Conservation (phyloP, 768 basidiomycete genomes). For the Podaxis sp. region DNA sequence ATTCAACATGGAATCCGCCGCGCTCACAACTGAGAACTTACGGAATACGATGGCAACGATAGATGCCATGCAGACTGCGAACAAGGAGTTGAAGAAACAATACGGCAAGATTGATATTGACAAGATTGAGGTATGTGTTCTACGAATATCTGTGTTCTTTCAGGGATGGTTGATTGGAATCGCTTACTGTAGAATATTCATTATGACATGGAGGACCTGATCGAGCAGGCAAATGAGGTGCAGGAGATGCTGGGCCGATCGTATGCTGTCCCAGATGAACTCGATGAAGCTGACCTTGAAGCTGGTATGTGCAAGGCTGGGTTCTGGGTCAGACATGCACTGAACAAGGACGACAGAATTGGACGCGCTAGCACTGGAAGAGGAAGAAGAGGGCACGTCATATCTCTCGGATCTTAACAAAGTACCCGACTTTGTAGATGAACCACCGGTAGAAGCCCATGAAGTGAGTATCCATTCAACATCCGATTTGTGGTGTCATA, state of each 20-base stretch:
- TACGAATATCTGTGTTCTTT: neutral
- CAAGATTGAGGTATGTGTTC: slow-evolving; percentile 85
- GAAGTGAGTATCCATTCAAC: slow-evolving; percentile 44
- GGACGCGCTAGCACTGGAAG: slow-evolving; percentile 89
- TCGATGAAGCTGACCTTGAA: slow-evolving; percentile 96
- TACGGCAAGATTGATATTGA: slow-evolving; percentile 97
- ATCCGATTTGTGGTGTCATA: neutral
- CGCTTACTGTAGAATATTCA: slow-evolving; percentile 70
- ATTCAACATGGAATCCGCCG: slow-evolving; percentile 97
- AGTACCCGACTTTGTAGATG: slow-evolving; percentile 90
- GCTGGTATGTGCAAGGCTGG: slow-evolving; percentile 58
- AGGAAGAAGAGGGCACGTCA: slow-evolving; percentile 85
- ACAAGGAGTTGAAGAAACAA: slow-evolving; percentile 95
- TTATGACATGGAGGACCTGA: slow-evolving; percentile 95
- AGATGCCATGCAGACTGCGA: slow-evolving; percentile 93
- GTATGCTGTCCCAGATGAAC: slow-evolving; percentile 95
- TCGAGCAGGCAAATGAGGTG: slow-evolving; percentile 97
- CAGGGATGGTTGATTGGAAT: neutral
- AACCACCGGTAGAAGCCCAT: slow-evolving; percentile 67
- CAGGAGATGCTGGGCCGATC: slow-evolving; percentile 92
- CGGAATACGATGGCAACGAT: slow-evolving; percentile 99
- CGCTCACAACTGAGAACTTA: slow-evolving; percentile 95
- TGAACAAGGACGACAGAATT: slow-evolving; percentile 58
- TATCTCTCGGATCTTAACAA: slow-evolving; percentile 87
- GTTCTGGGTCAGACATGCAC: neutral